Evolutionary conservation across 192 early-diverging fungal species (phyloP).

Genomic region (Coemansia sp.): DNA sequence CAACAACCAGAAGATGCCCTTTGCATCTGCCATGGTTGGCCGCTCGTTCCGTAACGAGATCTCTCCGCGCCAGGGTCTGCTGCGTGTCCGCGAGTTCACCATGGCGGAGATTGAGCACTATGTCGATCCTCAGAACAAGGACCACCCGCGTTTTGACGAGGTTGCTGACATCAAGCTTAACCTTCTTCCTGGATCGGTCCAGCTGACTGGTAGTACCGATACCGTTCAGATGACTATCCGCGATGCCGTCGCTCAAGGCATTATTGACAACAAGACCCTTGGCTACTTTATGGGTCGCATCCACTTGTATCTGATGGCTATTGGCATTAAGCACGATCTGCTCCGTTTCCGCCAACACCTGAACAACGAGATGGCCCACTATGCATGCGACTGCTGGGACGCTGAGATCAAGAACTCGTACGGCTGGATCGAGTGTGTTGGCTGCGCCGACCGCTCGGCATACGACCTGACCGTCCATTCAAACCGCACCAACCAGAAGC

Average conservation of each 20-base stretch:
- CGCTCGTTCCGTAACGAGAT: constrained; percentile 99
- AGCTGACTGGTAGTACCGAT: constrained; percentile 73
- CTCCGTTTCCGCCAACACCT: constrained; percentile 99
- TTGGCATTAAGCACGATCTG: constrained; percentile 84
- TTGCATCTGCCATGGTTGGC: constrained; percentile 97
- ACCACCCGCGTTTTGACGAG: constrained; percentile 87
- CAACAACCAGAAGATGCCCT: constrained; percentile 99
- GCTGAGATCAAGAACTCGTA: constrained; percentile 93
- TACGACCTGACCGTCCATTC: constrained; percentile 94
- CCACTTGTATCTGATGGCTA: constrained; percentile 81
- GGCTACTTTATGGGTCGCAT: constrained; percentile 98
- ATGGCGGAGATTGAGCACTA: constrained; percentile 99
- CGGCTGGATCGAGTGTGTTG: constrained; percentile 99
- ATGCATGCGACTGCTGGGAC: constrained; percentile 98
- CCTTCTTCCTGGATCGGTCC: constrained; percentile 73
- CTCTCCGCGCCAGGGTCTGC: constrained; percentile 87
- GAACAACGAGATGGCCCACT: constrained; percentile 99
- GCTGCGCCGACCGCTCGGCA: constrained; percentile 98
- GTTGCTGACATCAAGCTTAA: constrained; percentile 73
- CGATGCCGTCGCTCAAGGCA: constrained; percentile 81
- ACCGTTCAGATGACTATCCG: constrained; percentile 76
- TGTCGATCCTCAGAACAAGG: constrained; percentile 91
- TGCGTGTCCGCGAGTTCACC: constrained; percentile 96
- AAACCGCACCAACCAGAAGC: constrained; percentile 84
- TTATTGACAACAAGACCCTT: constrained; percentile 96